Conservation (phyloP, 106 monocot genomes). For the Acorus gramineus region DNA sequence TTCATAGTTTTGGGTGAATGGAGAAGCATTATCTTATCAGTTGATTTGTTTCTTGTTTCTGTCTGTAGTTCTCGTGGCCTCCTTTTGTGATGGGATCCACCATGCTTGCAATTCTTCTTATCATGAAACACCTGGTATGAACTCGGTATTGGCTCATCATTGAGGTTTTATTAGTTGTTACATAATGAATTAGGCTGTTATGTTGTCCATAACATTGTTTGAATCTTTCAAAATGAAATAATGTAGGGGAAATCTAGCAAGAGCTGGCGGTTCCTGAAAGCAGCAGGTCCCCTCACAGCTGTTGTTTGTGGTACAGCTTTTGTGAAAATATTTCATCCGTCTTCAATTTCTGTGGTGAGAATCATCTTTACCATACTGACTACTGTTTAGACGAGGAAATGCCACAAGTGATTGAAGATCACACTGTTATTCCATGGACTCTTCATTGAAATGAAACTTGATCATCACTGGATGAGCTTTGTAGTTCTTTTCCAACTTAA, state of each 20-base stretch:
- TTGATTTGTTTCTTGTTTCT: constrained; percentile 7
- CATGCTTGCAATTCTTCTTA: constrained; percentile 69
- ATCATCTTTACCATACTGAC: no score
- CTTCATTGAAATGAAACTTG: no score
- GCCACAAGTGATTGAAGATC: no score
- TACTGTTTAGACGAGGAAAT: no score
- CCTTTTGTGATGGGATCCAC: constrained; percentile 89
- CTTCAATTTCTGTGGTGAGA: constrained; percentile 89
- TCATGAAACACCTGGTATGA: constrained; percentile 87
- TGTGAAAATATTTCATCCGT: constrained; percentile 95
- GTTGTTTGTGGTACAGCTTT: constrained; percentile 73
- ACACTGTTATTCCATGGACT: no score
- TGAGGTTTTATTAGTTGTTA: no score
- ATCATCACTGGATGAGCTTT: no score
- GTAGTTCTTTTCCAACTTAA: no score
- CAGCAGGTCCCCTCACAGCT: constrained; percentile 87
- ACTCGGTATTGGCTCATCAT: background rate
- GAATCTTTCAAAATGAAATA: constrained; percentile 8
- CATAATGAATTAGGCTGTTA: background rate
- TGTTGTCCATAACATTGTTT: constrained; percentile 1
- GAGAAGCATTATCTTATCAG: no score
- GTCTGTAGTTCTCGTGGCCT: constrained; percentile 86
- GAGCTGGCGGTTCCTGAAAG: constrained; percentile 52
- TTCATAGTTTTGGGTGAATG: no score
- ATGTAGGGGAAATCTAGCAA: constrained; percentile 75